Evolutionary conservation across 805 yeast species (phyloP).

Genomic region (Wickerhamiella sergipiensis): DNA sequence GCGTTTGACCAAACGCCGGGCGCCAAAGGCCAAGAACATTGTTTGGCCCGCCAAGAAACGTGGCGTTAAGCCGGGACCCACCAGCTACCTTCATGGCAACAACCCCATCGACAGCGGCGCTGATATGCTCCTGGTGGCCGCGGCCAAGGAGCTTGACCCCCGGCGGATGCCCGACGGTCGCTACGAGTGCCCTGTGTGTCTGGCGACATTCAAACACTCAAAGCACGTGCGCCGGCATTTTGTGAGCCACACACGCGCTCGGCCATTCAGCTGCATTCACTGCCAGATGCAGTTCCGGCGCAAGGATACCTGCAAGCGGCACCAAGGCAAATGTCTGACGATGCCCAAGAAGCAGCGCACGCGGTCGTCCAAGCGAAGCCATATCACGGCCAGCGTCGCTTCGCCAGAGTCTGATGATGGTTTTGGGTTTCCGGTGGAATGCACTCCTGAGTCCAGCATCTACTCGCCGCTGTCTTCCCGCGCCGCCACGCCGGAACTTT

Average conservation of each 20-base stretch:
- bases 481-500: neutral
- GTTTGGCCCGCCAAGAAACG: neutral
- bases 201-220: constrained; percentile 12
- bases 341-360: neutral
- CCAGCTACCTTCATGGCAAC: neutral
- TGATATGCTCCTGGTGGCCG: neutral
- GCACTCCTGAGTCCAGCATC: neutral
- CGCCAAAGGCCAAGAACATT: neutral
- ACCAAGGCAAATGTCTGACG: neutral
- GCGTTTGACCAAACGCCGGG: neutral
- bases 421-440: neutral
- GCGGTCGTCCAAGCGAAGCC: neutral
- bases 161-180: constrained; percentile 7
- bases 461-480: neutral
- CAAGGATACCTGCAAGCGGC: constrained; percentile 11
- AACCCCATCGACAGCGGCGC: neutral
- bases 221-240: constrained; percentile 15
- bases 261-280: constrained; percentile 7
- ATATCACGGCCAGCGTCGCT: neutral
- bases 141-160: neutral
- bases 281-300: constrained; percentile 11
- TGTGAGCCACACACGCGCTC: constrained; percentile 10
- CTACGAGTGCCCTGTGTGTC: constrained; percentile 12
- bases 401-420: neutral
- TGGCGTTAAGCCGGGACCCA: neutral